Conservation (phyloP, 176 grass and related monocot species). For the Tuctoria greenei region DNA sequence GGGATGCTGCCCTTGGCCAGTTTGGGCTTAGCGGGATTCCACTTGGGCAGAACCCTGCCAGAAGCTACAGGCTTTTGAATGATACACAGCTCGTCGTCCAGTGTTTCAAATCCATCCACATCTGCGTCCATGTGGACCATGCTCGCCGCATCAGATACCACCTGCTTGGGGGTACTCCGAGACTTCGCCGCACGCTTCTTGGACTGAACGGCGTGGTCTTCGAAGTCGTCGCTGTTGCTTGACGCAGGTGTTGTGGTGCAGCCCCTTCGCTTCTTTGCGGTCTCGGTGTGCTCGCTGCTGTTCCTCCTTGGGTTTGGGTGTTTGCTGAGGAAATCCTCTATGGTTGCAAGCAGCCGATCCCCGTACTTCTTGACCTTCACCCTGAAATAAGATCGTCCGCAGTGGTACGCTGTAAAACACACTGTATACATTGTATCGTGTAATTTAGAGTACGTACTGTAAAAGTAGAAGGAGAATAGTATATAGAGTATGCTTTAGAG, state of each 20-base stretch:
- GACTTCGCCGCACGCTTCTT: constrained; percentile 60
- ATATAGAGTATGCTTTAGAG: no score
- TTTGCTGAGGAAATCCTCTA: constrained; percentile 57
- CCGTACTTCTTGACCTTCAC: constrained; percentile 72
- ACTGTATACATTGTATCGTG: no score
- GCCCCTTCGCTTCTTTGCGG: constrained; percentile 63
- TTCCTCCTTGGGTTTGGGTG: constrained; percentile 47
- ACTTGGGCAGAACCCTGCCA: constrained; percentile 65
- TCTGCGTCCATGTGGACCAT: constrained; percentile 53
- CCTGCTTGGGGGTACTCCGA: constrained; percentile 11
- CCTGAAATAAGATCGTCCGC: constrained; percentile 44
- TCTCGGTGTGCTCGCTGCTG: constrained; percentile 53
- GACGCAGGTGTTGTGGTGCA: constrained; percentile 21
- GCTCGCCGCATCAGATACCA: constrained; percentile 34
- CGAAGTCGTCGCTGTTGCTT: constrained; percentile 52
- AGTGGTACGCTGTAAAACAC: no score
- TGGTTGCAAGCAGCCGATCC: constrained; percentile 56
- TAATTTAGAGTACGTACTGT: no score
- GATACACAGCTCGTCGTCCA: constrained; percentile 28
- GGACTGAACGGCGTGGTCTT: constrained; percentile 58
- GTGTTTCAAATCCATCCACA: constrained; percentile 52
- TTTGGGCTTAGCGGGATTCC: constrained; percentile 27
- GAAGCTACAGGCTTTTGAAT: constrained; percentile 34
- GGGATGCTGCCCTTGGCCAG: background rate
- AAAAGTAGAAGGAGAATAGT: no score